Evolutionary conservation across 2,329 filamentous ascomycete genomes (phyloP).

Genomic region (Xylaria sp.): DNA sequence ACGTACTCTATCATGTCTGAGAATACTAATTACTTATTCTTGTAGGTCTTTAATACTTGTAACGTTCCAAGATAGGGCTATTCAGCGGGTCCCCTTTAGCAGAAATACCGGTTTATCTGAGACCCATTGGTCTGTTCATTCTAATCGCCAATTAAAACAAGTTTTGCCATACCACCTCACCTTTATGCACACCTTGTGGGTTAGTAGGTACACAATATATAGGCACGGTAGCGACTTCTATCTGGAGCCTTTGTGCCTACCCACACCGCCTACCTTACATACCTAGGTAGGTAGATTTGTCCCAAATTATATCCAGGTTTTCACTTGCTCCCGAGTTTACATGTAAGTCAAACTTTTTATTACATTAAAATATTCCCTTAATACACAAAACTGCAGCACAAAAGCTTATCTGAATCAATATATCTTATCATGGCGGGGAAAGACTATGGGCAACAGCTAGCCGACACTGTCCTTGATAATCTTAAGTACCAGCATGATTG

Average conservation of each 20-base stretch:
- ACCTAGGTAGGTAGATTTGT: neutral
- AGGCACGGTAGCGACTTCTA: too few species aligned
- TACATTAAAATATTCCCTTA: neutral
- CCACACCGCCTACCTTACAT: slow-evolving; percentile 17
- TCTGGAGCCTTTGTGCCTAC: neutral
- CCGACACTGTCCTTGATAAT: slow-evolving; percentile 74
- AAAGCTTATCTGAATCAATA: neutral
- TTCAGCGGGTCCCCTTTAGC: too few species aligned
- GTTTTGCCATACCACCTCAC: too few species aligned
- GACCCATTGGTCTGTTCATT: too few species aligned
- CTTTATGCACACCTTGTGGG: too few species aligned
- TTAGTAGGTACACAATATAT: too few species aligned
- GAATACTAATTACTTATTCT: too few species aligned
- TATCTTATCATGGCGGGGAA: slow-evolving; percentile 42
- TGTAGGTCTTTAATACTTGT: too few species aligned
- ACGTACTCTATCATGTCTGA: too few species aligned
- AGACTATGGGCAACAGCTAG: slow-evolving; percentile 55
- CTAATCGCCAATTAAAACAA: too few species aligned
- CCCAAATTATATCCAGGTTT: neutral
- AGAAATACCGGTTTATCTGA: too few species aligned
- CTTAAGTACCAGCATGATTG: slow-evolving; percentile 81
- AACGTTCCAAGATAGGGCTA: too few species aligned
- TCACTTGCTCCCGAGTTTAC: neutral
- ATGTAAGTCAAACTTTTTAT: neutral
- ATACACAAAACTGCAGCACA: neutral